Base-by-base conservation (phyloP, 163 green algal genomes). In the Volvox carteri region DNA sequence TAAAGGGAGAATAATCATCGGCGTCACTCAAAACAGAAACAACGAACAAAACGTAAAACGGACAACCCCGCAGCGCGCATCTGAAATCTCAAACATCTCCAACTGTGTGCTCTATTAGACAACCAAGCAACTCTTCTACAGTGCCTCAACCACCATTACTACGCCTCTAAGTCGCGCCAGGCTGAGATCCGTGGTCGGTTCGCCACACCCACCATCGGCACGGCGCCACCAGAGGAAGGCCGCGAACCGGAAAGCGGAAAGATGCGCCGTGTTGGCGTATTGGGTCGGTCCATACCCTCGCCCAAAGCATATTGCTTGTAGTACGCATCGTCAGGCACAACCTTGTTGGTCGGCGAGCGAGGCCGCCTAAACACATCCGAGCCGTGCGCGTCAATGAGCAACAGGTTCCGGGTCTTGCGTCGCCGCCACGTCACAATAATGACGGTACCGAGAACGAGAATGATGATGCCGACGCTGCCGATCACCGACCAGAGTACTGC, bases 211-310 rank as follows among this genome's bases (percentile, higher is more conserved):
- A 84, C 48, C 16, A 48, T 11, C 50, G 75, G 75, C 4, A 84
- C 75, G 9, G 75, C 75, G 41, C 70, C 42, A 21, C 41, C 41
- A 3, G 44, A n/a, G n/a, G n/a, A n/a, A n/a, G n/a, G n/a, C n/a
- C n/a, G n/a, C n/a, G n/a, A n/a, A n/a, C n/a, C 5, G 44, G 39
- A 65, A 23, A 4, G 25, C 2, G 54, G 18, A 44, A 65, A 84
- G 48, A 48, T 48, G 30, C 56, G 54, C 58, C 80, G 42, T 19
- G 62, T 78, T 12, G 62, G 80, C 16, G 80, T 54, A 44, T 87
- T 42, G 46, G 81, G 67, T 1, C 48, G 44, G n/a, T 87, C 65
- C 81, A 87, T 1, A 21, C 81, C 67, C 65, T 87, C 81, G n/a
- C 28, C 37, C 46, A 80, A 21, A 39, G 16, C 70, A 35, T 39